phyloP scores from a whole-genome alignment of 257 asterid species.

The Orobanche coerulescens region DNA sequence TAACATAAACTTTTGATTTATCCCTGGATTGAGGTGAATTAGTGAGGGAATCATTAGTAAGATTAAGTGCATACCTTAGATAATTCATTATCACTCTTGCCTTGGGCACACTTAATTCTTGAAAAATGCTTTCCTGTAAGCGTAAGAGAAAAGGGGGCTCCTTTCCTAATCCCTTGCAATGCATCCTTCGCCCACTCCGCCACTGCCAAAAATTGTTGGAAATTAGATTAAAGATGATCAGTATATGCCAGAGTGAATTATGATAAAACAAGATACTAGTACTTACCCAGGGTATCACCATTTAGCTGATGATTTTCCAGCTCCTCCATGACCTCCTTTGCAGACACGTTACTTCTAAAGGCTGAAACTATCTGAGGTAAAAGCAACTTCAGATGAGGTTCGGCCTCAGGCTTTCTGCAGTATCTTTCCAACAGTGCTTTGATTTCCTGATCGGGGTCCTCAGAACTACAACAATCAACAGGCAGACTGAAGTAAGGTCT shows the following conservation, averaged over 20 bases:
- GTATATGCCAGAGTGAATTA: slow-evolving; percentile 9
- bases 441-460: slow-evolving; percentile 68
- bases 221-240: slow-evolving; percentile 10
- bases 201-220: slow-evolving; percentile 37
- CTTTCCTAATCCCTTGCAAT: slow-evolving; percentile 78
- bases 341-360: slow-evolving; percentile 58
- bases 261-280: neutral
- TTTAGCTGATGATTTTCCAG: slow-evolving; percentile 72
- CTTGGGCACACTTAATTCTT: slow-evolving; percentile 66
- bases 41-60: slow-evolving; percentile 13
- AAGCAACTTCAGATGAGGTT: slow-evolving; percentile 70
- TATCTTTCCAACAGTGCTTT: slow-evolving; percentile 50
- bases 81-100: slow-evolving; percentile 39
- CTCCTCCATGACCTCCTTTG: slow-evolving; percentile 58
- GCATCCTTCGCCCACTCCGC: slow-evolving; percentile 98
- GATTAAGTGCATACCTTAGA: slow-evolving; percentile 44
- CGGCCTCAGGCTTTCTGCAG: slow-evolving; percentile 63
- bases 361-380: slow-evolving; percentile 83
- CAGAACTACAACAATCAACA: slow-evolving; percentile 48
- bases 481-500: neutral
- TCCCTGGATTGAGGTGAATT: slow-evolving; percentile 5
- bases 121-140: slow-evolving; percentile 69
- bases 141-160: slow-evolving; percentile 89
- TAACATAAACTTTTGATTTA: neutral
- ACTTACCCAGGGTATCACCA: slow-evolving; percentile 75